A percentile compares a stretch with the other conserved stretches of the same genome.
phyloP scores from a whole-genome alignment of 352 stramenopile species.

The Globisporangium polare region DNA sequence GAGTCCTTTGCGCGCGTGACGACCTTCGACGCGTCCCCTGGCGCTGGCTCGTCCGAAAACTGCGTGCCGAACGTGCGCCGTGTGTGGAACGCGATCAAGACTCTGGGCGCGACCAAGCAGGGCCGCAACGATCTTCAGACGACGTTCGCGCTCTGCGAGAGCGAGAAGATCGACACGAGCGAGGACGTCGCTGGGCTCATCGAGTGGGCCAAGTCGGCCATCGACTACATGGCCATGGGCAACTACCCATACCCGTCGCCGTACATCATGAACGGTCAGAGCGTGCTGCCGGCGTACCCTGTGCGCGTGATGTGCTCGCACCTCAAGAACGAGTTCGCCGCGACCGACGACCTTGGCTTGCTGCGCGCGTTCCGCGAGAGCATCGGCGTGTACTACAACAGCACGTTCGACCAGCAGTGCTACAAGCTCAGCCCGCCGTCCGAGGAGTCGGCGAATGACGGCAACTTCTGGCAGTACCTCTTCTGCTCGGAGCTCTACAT shows the following conservation, averaged over 20 bases:
- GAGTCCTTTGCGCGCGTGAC: constrained; percentile 53
- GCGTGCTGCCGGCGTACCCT: constrained; percentile 88
- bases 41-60: constrained; percentile 52
- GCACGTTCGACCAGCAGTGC: constrained; percentile 50
- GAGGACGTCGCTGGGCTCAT: constrained; percentile 53
- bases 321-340: constrained; percentile 38
- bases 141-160: constrained; percentile 53
- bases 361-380: constrained; percentile 50
- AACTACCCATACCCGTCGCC: constrained; percentile 95
- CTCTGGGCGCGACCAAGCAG: constrained; percentile 37
- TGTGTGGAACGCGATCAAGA: constrained; percentile 55
- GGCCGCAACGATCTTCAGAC: constrained; percentile 40
- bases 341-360: constrained; percentile 33
- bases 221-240: constrained; percentile 93
- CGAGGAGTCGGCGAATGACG: constrained; percentile 49
- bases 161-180: constrained; percentile 31
- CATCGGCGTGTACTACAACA: constrained; percentile 79
- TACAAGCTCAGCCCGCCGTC: constrained; percentile 43
- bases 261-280: constrained; percentile 91
- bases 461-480: constrained; percentile 78
- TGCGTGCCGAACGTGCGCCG: constrained; percentile 81
- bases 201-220: constrained; percentile 72
- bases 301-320: constrained; percentile 83
- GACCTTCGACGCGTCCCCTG: constrained; percentile 64
- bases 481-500: constrained; percentile 79